Evolutionary conservation across 2,329 filamentous ascomycete genomes (phyloP), one percentile per base, ranked within the genome.

Genomic region (Elsinoe arachidis): DNA sequence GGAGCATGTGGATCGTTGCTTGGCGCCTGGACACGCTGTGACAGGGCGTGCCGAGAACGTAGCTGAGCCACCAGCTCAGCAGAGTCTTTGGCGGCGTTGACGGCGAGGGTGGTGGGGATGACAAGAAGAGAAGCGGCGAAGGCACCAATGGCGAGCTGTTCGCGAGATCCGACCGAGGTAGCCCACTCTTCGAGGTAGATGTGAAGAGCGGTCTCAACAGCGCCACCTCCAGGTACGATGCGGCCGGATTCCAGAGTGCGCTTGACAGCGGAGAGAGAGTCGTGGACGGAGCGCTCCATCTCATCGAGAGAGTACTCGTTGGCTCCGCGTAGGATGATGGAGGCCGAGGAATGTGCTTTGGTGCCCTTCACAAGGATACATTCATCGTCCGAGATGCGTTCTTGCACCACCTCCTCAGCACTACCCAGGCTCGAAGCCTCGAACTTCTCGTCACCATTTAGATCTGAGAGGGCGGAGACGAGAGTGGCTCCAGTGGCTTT

Each of bases 121-220:
- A 92, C 79, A 57, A 99, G 88, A 46, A 99, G 87, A 26, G 93
- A 86, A 71, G 96, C 90, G 7, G 93, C 93, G 68, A 99, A 99
- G 74, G 96, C 92, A 70, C 89, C 93, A 69, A 99, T 97, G 63
- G 93, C 93, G 55, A 99, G 85, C 78, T 99, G 93, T 76, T 99
- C 93, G 66, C 93, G 86, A 56, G 92, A 97, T 64, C 92, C 82
- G 61, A 99, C 92, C 37, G 93, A 97, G 66, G 93, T 92, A 55
- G 93, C 93, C 74, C 95, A 99, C 75, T 99, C 93, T 77, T 99
- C 93, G 34, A 99, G 83, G 76, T 97, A 99, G 71, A 99, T 99
- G 78, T 97, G 93, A 63, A 99, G 82, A 51, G 93, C 93, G n/a
- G 93, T 97, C 79, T 99, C 93, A 19, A 96, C 92, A 43, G 93